Percentiles rank a stretch among this genome's conserved stretches.
These are phyloP conservation scores for Erysimum cheiranthoides DNA, from an alignment of 345 rosid genomes.

Conservation along the genomic window DNA sequence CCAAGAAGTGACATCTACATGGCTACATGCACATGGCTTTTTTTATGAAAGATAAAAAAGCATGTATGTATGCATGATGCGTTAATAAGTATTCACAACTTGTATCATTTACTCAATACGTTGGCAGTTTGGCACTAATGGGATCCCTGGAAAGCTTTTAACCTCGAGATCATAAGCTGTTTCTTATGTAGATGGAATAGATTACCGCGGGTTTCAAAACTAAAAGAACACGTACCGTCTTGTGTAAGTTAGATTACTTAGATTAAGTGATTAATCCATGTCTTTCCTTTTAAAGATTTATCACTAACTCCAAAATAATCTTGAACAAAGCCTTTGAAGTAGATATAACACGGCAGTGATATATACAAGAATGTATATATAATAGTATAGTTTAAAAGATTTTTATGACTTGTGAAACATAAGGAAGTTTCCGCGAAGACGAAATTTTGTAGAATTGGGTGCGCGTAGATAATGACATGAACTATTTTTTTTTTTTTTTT, in stretches of 20 bases:
- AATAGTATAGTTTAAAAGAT: background rate
- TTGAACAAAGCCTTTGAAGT: slow-evolving; percentile 5
- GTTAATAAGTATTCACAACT: no score
- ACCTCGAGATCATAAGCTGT: background rate
- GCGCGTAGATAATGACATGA: slow-evolving; percentile 21
- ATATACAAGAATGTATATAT: background rate
- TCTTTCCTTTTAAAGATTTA: background rate
- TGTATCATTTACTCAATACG: background rate
- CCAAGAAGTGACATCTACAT: slow-evolving; percentile 1
- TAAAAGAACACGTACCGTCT: background rate
- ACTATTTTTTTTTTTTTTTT: no score
- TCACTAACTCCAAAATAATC: background rate
- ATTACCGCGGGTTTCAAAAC: background rate
- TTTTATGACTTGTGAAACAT: background rate
- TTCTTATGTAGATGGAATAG: no score
- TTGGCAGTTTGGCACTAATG: background rate
- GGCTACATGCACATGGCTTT: slow-evolving; percentile 4
- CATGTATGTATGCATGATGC: no score
- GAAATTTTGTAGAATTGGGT: background rate
- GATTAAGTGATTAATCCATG: no score
- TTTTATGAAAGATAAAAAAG: background rate
- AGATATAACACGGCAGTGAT: background rate
- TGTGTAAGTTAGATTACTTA: background rate
- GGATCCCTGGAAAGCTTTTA: background rate
- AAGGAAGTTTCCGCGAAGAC: slow-evolving; percentile 6